Evolutionary conservation across 176 grass and related monocot species (phyloP).

Genomic region (Triticum dicoccoides): DNA sequence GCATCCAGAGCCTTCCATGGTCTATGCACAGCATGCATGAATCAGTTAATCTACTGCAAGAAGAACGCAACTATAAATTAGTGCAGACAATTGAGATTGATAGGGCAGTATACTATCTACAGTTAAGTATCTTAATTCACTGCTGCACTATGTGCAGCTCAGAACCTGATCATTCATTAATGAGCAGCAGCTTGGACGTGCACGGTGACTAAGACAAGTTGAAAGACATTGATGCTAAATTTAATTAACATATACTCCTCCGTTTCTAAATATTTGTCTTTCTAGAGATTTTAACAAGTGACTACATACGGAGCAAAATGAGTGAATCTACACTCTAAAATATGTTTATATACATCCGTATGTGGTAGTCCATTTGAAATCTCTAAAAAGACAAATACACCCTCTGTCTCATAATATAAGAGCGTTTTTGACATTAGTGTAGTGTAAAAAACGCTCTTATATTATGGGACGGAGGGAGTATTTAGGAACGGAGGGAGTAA

Average conservation of each 20-base stretch:
- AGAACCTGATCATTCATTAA: neutral
- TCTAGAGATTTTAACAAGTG: too few species aligned
- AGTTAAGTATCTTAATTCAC: neutral
- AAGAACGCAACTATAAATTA: neutral
- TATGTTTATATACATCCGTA: too few species aligned
- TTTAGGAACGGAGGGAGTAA: neutral
- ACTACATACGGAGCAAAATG: too few species aligned
- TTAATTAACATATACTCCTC: neutral
- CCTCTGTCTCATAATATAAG: too few species aligned
- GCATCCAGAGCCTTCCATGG: slow-evolving; percentile 7
- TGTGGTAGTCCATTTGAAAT: too few species aligned
- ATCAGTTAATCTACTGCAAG: neutral
- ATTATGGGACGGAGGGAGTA: too few species aligned
- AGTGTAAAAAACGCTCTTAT: too few species aligned
- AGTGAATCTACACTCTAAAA: too few species aligned
- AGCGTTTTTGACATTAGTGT: too few species aligned
- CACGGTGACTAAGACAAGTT: neutral
- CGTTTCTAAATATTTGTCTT: too few species aligned
- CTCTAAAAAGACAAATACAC: too few species aligned
- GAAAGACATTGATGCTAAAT: neutral
- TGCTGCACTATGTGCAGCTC: neutral
- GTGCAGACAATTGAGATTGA: neutral
- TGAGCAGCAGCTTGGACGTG: neutral
- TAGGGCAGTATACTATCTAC: neutral
- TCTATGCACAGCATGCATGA: neutral